These are phyloP conservation scores for Primulina tabacum DNA, from an alignment of 257 asterid species.

Conservation along the genomic window DNA sequence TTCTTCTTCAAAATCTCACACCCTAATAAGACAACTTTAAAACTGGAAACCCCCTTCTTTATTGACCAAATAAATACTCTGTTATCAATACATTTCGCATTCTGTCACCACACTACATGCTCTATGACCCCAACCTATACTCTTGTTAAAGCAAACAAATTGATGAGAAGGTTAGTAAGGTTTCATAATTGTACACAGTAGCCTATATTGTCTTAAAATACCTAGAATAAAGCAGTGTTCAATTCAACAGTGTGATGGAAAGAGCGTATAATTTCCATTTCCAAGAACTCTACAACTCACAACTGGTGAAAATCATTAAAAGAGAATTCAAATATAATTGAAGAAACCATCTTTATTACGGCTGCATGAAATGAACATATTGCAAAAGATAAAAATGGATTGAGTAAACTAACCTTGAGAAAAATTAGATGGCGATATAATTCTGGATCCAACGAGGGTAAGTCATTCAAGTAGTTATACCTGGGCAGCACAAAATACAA, in stretches of 20 bases:
- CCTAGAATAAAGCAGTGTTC: neutral
- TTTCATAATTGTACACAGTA: conserved; percentile 11
- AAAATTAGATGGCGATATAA: conserved; percentile 89
- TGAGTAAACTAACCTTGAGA: conserved; percentile 59
- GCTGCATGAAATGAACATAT: neutral
- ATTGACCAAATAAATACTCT: neutral
- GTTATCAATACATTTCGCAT: neutral
- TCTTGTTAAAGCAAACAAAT: neutral
- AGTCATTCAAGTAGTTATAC: conserved; percentile 90
- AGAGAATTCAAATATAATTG: conserved; percentile 1
- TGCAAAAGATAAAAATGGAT: conserved; percentile 15
- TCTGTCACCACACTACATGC: neutral
- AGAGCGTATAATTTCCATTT: neutral
- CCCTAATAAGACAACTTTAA: conserved; percentile 3
- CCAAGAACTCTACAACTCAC: neutral
- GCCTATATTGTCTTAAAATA: conserved; percentile 14
- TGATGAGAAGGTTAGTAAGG: neutral
- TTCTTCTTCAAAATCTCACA: neutral
- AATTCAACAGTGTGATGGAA: conserved; percentile 7
- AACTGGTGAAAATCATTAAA: neutral
- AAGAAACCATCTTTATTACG: neutral
- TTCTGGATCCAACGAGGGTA: conserved; percentile 97
- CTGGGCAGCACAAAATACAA: conserved; percentile 44
- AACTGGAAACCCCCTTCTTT: neutral
- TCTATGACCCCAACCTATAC: conserved; percentile 10